Percentiles rank a stretch among this genome's conserved stretches.
These are phyloP conservation scores for Delphinella strobiligena DNA, from an alignment of 2,329 filamentous ascomycete species.

Conservation along the genomic window DNA sequence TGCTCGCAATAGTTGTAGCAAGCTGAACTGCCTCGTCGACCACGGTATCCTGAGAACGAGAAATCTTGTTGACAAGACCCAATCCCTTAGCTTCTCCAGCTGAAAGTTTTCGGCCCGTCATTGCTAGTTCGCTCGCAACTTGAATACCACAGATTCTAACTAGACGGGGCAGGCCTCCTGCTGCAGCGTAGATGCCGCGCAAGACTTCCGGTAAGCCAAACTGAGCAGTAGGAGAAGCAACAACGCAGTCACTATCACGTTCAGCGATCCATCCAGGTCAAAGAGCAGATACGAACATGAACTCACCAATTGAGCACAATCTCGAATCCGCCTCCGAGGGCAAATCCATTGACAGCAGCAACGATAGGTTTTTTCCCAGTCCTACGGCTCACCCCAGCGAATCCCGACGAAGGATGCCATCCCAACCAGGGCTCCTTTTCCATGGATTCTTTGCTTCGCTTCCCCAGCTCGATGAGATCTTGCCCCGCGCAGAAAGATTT, in stretches of 20 bases:
- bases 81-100: constrained; percentile 33
- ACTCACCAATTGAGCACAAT: constrained; percentile 42
- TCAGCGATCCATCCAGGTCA: neutral
- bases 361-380: constrained; percentile 49
- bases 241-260: constrained; percentile 35
- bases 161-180: constrained; percentile 39
- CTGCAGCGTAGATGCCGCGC: constrained; percentile 40
- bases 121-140: constrained; percentile 36
- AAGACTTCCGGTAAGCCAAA: constrained; percentile 43
- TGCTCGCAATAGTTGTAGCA: constrained; percentile 23
- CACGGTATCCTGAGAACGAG: constrained; percentile 20
- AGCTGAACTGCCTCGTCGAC: constrained; percentile 26
- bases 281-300: neutral
- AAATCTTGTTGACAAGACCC: constrained; percentile 29
- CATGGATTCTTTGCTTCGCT: constrained; percentile 12
- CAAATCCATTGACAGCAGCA: constrained; percentile 46
- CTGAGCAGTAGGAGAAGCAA: constrained; percentile 38
- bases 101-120: constrained; percentile 34
- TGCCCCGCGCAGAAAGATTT: constrained; percentile 44
- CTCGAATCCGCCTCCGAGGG: constrained; percentile 46
- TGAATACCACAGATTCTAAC: constrained; percentile 37
- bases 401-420: constrained; percentile 29
- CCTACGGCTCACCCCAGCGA: constrained; percentile 43
- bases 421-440: constrained; percentile 14
- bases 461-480: constrained; percentile 38